These are phyloP conservation scores for Eragrostis tef DNA, from an alignment of 202 grass and related monocot species.

Conservation along the genomic window DNA sequence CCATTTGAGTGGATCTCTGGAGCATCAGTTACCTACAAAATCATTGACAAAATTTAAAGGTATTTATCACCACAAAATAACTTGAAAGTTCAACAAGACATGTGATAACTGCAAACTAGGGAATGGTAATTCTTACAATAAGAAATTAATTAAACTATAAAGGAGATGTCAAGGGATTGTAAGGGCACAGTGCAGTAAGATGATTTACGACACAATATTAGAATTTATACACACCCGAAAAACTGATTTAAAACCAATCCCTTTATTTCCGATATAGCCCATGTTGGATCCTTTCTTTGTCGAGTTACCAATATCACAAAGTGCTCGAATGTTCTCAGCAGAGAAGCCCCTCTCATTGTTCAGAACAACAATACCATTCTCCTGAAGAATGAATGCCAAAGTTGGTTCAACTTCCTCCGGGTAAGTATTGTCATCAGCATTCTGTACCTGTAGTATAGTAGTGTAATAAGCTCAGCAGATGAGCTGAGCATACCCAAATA, in stretches of 20 bases:
- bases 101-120: constrained; percentile 6
- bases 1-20: constrained; percentile 98
- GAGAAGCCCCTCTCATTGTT: constrained; percentile 89
- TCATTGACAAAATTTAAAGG: constrained; percentile 26
- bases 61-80: constrained; percentile 23
- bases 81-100: constrained; percentile 3
- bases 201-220: constrained; percentile 11
- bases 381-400: constrained; percentile 85
- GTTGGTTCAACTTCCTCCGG: constrained; percentile 72
- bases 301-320: constrained; percentile 93
- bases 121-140: neutral
- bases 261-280: constrained; percentile 96
- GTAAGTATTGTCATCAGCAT: constrained; percentile 94
- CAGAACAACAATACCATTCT: constrained; percentile 76
- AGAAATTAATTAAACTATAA: constrained; percentile 29
- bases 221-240: constrained; percentile 69
- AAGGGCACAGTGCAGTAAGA: constrained; percentile 17
- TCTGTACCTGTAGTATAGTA: constrained; percentile 78
- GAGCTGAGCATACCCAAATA: neutral
- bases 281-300: constrained; percentile 85
- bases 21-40: constrained; percentile 82
- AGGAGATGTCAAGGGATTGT: neutral
- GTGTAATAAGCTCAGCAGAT: constrained; percentile 39
- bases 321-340: constrained; percentile 85
- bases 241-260: constrained; percentile 97